Evolutionary conservation across 2,329 filamentous ascomycete species (phyloP).

Genomic region (Alternaria infectoria): DNA sequence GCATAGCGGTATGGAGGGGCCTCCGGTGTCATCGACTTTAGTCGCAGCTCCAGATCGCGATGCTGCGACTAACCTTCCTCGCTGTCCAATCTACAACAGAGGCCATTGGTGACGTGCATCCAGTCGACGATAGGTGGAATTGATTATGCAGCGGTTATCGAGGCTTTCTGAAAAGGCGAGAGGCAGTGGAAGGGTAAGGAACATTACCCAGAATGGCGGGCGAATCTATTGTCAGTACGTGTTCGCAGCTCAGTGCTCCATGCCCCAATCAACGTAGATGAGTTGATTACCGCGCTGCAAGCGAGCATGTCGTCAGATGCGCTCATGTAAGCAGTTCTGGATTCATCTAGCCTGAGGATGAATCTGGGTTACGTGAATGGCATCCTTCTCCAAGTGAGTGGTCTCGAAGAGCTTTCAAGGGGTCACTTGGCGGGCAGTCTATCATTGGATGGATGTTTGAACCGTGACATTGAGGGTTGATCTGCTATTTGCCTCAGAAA

Average conservation of each 20-base stretch:
- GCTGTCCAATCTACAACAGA: slow-evolving; percentile 14
- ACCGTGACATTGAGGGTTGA: too few species aligned
- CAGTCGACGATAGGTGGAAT: slow-evolving; percentile 21
- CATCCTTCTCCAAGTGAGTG: too few species aligned
- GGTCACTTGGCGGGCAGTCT: background rate
- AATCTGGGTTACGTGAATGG: background rate
- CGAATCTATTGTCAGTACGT: slow-evolving; percentile 42
- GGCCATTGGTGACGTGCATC: slow-evolving; percentile 36
- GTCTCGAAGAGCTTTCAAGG: too few species aligned
- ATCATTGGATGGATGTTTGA: background rate
- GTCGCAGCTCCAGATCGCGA: slow-evolving; percentile 13
- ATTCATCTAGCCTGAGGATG: background rate
- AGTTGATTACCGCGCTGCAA: slow-evolving; percentile 4
- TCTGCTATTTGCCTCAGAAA: too few species aligned
- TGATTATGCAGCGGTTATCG: slow-evolving; percentile 41
- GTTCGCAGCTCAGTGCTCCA: slow-evolving; percentile 30
- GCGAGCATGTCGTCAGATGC: background rate
- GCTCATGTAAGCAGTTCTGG: background rate
- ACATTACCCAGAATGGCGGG: slow-evolving; percentile 1
- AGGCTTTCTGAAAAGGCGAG: slow-evolving; percentile 22
- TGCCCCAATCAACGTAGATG: slow-evolving; percentile 19
- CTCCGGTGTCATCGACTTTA: slow-evolving; percentile 8
- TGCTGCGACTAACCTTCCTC: slow-evolving; percentile 6
- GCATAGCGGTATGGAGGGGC: slow-evolving; percentile 12
- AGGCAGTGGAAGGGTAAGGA: background rate